Conservation (phyloP, 306 rosid species). For the Quercus agrifolia region DNA sequence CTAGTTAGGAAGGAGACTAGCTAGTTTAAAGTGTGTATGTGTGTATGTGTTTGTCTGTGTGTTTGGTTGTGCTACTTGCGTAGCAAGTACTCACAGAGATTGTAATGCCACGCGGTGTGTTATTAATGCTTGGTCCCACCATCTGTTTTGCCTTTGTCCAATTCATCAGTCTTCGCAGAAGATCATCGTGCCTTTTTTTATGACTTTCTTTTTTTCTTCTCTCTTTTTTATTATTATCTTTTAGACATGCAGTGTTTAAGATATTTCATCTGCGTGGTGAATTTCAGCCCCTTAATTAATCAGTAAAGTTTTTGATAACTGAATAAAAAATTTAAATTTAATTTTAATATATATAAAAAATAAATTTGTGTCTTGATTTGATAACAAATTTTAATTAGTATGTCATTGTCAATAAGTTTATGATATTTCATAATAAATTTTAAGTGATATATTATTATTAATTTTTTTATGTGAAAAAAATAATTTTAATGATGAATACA, state of each 20-base stretch:
- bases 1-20: slow-evolving; percentile 6
- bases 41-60: not conserved
- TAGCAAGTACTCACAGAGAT: too few species aligned
- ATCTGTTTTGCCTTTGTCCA: slow-evolving; percentile 54
- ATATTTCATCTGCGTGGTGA: too few species aligned
- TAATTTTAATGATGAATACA: too few species aligned
- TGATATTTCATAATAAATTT: too few species aligned
- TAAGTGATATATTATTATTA: too few species aligned
- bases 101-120: slow-evolving; percentile 22
- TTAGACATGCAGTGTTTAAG: too few species aligned
- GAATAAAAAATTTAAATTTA: too few species aligned
- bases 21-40: not conserved
- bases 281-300: too few species aligned
- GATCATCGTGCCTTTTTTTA: slow-evolving; percentile 27
- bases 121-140: slow-evolving; percentile 55
- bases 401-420: rapidly evolving
- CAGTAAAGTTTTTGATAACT: rapidly evolving
- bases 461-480: too few species aligned
- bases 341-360: not conserved
- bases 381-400: too few species aligned
- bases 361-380: rapidly evolving
- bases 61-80: too few species aligned
- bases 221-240: not conserved
- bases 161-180: slow-evolving; percentile 43
- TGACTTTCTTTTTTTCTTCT: not conserved